Evolutionary conservation across 139 green algal species (phyloP), one percentile per base, ranked within the genome.

Genomic region (Volvox africanus): DNA sequence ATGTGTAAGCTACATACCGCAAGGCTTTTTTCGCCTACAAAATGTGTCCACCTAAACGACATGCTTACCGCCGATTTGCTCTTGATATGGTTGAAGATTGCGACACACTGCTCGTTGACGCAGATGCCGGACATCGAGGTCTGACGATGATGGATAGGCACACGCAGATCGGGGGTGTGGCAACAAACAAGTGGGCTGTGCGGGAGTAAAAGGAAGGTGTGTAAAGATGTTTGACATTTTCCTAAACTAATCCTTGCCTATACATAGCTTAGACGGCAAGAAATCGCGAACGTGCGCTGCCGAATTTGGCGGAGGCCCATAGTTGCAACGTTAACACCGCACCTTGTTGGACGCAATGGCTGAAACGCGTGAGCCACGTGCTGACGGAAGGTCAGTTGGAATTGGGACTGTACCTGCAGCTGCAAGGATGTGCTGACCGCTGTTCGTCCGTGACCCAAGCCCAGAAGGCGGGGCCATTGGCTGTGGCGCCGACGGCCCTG

Each of bases 51-150:
- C 44, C 44, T 55, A 55, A 9, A 9, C 44, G 44, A 55, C 44
- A 55, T 28, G 61, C 93, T 37, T 78, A 97, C 96, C 88, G 91
- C 86, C 19, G 94, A 96, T 88, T 96, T 97, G 62, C 95, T 95
- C 91, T 97, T 97, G 89, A 99, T 98, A 84, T 96, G 93, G 86
- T 97, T 98, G 92, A 96, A 99, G 76, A 98, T 92, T 92, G 98
- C 97, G 67, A 98, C 92, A n/a, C 95, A 97, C 75, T 97, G 94
- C 6, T 97, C 96, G 21, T 91, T 92, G 6, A 99, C 90, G 14
- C 80, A 78, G 82, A 98, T 98, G 36, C 97, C 97, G 79, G 96
- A 97, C 97, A 99, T 99, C 35, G 97, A 98, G 21, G 93, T 96
- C 96, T 98, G 65, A 28, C 44, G 44, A 55, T 55, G 44, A 55